A percentile compares a stretch with the other conserved stretches of the same genome.
These are phyloP conservation scores for Phytophthora litchii DNA, from an alignment of 352 stramenopile genomes.

Conservation along the genomic window DNA sequence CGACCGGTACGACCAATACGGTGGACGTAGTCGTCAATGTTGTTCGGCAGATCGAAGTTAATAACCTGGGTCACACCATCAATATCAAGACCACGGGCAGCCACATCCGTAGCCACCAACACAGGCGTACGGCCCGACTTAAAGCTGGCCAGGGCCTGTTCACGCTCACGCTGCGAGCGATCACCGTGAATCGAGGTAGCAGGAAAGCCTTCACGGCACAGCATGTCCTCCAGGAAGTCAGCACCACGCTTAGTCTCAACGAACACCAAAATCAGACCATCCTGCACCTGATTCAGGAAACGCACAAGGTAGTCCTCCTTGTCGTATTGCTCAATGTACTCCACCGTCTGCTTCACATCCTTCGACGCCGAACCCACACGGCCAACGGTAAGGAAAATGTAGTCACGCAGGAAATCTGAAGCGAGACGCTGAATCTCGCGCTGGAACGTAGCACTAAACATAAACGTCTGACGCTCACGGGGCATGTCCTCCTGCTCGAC, in stretches of 20 bases:
- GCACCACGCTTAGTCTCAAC: constrained; percentile 98
- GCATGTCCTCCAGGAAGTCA: constrained; percentile 96
- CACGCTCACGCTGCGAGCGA: constrained; percentile 95
- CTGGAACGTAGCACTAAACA: constrained; percentile 99
- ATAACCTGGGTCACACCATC: constrained; percentile 96
- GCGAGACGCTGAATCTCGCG: constrained; percentile 96
- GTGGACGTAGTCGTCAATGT: constrained; percentile 99
- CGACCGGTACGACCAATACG: constrained; percentile 99
- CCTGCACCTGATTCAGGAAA: constrained; percentile 94
- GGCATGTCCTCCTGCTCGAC: constrained; percentile 98
- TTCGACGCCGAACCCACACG: constrained; percentile 97
- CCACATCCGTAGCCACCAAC: constrained; percentile 98
- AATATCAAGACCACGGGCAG: constrained; percentile 98
- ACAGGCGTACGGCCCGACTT: constrained; percentile 91
- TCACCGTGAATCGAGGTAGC: constrained; percentile 98
- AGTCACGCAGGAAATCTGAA: constrained; percentile 98
- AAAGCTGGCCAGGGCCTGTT: constrained; percentile 93
- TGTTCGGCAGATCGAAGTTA: constrained; percentile 98
- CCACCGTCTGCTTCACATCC: constrained; percentile 97
- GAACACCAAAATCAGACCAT: constrained; percentile 96
- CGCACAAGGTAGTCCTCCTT: constrained; percentile 97
- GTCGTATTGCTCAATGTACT: constrained; percentile 97
- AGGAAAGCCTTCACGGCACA: constrained; percentile 92
- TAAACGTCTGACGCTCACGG: constrained; percentile 97
- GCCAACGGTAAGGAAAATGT: constrained; percentile 99